Percentiles rank a stretch among this genome's conserved stretches.
Conservation (phyloP, 2,329 filamentous ascomycete species). For the Lasiodiplodia theobromae region DNA sequence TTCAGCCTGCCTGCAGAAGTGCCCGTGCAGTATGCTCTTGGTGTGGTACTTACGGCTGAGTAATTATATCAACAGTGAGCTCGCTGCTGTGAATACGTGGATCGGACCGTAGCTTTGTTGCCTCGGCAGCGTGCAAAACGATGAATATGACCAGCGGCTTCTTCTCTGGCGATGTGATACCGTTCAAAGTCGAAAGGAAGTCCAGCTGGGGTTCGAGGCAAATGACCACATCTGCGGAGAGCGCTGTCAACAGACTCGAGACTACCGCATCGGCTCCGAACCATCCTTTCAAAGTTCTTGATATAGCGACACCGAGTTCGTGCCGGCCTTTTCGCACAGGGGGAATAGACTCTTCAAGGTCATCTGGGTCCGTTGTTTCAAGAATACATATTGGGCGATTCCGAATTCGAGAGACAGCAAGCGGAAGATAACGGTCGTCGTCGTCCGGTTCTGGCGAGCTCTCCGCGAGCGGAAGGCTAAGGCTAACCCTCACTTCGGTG, state of each 20-base stretch:
- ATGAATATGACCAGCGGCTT: slow-evolving; percentile 42
- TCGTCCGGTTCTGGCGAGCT: neutral
- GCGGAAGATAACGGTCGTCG: neutral
- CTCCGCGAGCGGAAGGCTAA: slow-evolving; percentile 20
- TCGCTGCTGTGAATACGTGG: slow-evolving; percentile 40
- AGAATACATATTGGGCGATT: slow-evolving; percentile 40
- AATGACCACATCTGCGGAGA: slow-evolving; percentile 40
- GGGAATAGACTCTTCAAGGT: neutral
- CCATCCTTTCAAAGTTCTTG: slow-evolving; percentile 34
- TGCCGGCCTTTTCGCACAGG: neutral
- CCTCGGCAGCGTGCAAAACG: slow-evolving; percentile 43
- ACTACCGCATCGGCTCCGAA: slow-evolving; percentile 20
- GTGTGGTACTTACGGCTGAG: slow-evolving; percentile 41
- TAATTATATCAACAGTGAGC: slow-evolving; percentile 44
- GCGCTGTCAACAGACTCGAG: slow-evolving; percentile 4
- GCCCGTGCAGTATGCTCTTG: too few species aligned
- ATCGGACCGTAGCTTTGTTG: slow-evolving; percentile 43
- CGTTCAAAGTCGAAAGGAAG: slow-evolving; percentile 38
- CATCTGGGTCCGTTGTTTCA: slow-evolving; percentile 27
- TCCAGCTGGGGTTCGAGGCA: slow-evolving; percentile 44
- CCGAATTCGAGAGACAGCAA: neutral
- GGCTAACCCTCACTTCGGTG: slow-evolving; percentile 29
- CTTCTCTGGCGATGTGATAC: neutral
- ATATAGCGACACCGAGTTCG: slow-evolving; percentile 35
- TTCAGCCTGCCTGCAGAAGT: neutral